Conservation (phyloP, 2,329 filamentous ascomycete genomes). For the Tothia fuscella region DNA sequence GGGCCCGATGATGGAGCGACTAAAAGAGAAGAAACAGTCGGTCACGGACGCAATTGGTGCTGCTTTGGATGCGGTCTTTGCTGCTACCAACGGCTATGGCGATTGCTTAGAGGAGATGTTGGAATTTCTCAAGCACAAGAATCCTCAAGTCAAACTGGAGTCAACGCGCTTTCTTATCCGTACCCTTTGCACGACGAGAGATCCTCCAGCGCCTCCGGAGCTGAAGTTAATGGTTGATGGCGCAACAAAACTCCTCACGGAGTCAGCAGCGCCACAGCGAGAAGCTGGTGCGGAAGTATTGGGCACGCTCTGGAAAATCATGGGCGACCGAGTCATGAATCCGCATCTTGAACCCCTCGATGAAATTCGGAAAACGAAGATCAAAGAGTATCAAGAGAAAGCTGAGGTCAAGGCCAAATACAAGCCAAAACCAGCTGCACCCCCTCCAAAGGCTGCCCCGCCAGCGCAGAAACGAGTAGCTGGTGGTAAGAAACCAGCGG, state of each 20-base stretch:
- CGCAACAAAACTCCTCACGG: conserved; percentile 77
- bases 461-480: conserved; percentile 30
- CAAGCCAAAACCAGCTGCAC: conserved; percentile 67
- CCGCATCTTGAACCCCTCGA: conserved; percentile 84
- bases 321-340: conserved; percentile 92
- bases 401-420: conserved; percentile 82
- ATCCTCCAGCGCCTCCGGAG: conserved; percentile 75
- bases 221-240: conserved; percentile 76
- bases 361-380: conserved; percentile 88
- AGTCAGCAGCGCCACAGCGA: conserved; percentile 75
- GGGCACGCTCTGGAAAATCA: conserved; percentile 95
- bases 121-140: conserved; percentile 81
- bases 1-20: conserved; percentile 80
- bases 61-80: conserved; percentile 63
- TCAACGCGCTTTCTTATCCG: conserved; percentile 89
- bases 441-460: conserved; percentile 45
- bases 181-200: conserved; percentile 68
- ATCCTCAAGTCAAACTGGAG: conserved; percentile 93
- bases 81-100: conserved; percentile 51
- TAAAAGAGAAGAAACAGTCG: conserved; percentile 92
- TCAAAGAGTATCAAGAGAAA: conserved; percentile 79
- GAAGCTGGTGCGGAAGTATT: conserved; percentile 85
- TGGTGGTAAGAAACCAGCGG: conserved; percentile 38
- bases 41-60: conserved; percentile 80
- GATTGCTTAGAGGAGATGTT: conserved; percentile 89